A percentile compares a stretch with the other conserved stretches of the same genome.
phyloP scores from a whole-genome alignment of 148 eudicot species.

The Silene conica region DNA sequence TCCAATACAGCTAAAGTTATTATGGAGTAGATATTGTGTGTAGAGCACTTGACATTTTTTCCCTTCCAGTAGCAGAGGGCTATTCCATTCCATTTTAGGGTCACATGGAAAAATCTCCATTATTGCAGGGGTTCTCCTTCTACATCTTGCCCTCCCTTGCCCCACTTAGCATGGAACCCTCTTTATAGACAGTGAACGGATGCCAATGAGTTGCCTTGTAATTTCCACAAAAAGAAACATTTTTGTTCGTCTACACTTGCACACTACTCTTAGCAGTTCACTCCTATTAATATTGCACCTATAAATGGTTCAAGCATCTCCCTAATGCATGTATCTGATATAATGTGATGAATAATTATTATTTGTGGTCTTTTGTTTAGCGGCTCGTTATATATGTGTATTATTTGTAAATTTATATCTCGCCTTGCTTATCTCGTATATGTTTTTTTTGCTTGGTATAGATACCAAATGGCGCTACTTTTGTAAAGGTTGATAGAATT shows the following conservation, averaged over 20 bases:
- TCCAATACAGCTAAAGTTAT: too few species aligned
- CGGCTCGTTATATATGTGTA: neutral
- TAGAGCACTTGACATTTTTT: too few species aligned
- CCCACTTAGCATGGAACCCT: too few species aligned
- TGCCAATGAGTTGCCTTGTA: neutral
- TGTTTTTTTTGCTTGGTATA: conserved; percentile 28
- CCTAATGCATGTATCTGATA: neutral
- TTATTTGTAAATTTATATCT: neutral
- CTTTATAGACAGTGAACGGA: too few species aligned
- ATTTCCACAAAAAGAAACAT: neutral
- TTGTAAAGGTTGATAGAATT: conserved; percentile 81
- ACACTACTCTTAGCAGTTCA: neutral
- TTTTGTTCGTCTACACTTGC: neutral
- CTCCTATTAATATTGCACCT: neutral
- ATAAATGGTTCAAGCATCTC: neutral
- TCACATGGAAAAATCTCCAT: too few species aligned
- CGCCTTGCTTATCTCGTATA: conserved; percentile 12
- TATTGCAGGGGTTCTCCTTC: too few species aligned
- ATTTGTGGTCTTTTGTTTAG: neutral
- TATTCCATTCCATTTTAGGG: too few species aligned
- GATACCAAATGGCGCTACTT: conserved; percentile 88
- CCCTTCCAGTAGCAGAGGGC: too few species aligned
- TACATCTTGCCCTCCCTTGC: too few species aligned
- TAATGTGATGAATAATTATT: neutral
- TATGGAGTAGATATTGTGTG: too few species aligned